phyloP scores from a whole-genome alignment of 257 asterid genomes.

The Nicotiana paniculata region DNA sequence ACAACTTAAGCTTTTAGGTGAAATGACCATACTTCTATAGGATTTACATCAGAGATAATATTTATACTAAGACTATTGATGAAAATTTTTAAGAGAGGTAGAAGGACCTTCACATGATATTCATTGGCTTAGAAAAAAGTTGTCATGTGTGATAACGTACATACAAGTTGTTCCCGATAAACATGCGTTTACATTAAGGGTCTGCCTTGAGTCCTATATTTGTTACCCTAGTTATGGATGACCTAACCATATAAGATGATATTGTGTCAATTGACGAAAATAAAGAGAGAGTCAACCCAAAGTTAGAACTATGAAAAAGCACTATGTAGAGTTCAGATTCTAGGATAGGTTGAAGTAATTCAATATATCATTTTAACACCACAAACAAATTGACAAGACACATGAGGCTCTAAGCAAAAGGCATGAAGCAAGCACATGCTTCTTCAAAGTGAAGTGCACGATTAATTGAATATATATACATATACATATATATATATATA shows the following conservation, averaged over 20 bases:
- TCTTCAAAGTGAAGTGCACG: neutral
- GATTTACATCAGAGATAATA: too few relatives aligned
- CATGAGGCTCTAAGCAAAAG: neutral
- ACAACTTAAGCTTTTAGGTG: too few relatives aligned
- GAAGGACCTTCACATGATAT: neutral
- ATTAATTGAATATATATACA: neutral
- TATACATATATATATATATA: too few relatives aligned
- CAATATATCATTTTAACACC: too few relatives aligned
- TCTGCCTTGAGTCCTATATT: neutral
- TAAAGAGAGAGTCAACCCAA: neutral
- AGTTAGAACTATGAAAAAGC: too few relatives aligned
- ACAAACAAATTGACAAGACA: neutral
- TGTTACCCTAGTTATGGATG: neutral
- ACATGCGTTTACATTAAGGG: neutral
- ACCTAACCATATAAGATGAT: neutral
- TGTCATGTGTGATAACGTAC: neutral
- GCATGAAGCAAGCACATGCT: neutral
- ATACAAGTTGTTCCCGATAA: neutral
- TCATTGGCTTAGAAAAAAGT: neutral
- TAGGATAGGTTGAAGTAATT: neutral
- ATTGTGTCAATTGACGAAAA: neutral
- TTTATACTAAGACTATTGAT: neutral
- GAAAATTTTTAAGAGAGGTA: neutral
- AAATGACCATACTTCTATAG: too few relatives aligned
- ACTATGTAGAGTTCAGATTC: neutral